phyloP scores from a whole-genome alignment of 2,329 filamentous ascomycete genomes.

The Diaporthe eres region DNA sequence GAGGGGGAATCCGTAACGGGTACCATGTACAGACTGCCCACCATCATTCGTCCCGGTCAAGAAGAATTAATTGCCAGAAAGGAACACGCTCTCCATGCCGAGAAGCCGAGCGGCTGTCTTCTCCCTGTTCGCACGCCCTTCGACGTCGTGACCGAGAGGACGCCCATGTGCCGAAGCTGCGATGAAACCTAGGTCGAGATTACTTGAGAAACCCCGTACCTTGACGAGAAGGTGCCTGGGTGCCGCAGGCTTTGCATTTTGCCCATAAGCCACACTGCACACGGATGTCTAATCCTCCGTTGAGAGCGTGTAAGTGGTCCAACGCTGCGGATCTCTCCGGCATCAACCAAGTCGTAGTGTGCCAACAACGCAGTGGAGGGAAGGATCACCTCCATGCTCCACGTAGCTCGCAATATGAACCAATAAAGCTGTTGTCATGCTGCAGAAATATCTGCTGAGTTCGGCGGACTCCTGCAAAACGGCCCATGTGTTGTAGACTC shows the following conservation, averaged over 20 bases:
- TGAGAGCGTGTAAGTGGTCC: not conserved
- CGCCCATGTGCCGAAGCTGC: not conserved
- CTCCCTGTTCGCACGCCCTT: too few relatives aligned
- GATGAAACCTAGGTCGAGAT: not conserved
- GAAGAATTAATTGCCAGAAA: not conserved
- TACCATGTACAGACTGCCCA: not conserved
- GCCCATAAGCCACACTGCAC: not conserved
- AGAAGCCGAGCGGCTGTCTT: not conserved
- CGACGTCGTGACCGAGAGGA: not conserved
- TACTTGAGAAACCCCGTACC: too few relatives aligned
- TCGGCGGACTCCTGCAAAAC: not conserved
- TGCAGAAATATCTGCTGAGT: not conserved
- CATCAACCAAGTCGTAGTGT: not conserved
- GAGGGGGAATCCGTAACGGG: not conserved
- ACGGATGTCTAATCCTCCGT: not conserved
- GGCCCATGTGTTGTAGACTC: not conserved
- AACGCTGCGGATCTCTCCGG: conserved; percentile 6
- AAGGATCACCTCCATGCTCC: not conserved
- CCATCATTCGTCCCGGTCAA: not conserved
- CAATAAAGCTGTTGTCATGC: not conserved
- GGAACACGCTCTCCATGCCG: not conserved
- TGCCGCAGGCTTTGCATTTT: not conserved
- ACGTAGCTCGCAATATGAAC: not conserved
- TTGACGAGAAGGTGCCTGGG: not conserved
- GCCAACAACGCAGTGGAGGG: not conserved